Evolutionary conservation across 306 rosid species (phyloP), one percentile per base, ranked within the genome.

Genomic region (Myrica gale): DNA sequence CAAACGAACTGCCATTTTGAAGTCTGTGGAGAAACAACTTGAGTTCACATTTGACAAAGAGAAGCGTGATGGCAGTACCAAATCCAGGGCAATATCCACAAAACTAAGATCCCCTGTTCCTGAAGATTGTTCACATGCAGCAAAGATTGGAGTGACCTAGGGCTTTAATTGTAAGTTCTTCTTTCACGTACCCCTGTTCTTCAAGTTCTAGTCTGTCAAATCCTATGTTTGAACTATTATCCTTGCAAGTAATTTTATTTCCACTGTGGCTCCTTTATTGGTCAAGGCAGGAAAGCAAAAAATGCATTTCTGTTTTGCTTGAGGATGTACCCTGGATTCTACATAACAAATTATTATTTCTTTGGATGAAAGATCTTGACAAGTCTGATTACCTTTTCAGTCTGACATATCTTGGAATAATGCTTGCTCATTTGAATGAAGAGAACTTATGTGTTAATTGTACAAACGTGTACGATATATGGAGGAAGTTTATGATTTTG

Each of bases 1-100:
- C 82, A 90, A 88, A 76, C 80, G 97, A 76, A 95, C 93, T 74
- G 90, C 92, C 2, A 77, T 89, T 75, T 79, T 80, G 78, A 95
- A 89, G 87, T 92, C 98, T 32, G 96, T 95, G 80, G 98, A 95
- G 84, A 95, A 92, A 82, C 97, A 92, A 87, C 98, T 95, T 62
- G 87, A 88, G 54, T 89, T 95, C 76, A 76, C 91, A 17, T 90
- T 86, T 86, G 97, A 89, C 66, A 65, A 86, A 76, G 98, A 89
- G 82, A 86, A 78, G 82, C 71, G 68, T 69, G 89, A 83, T 37
- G 86, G 72, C 81, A 79, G 62, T 66, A 47, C 80, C 73, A 86
- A 78, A 69, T n/a, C 79, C 5, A 17, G 54, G 71, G 89, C 79
- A 76, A 63, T 81, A 48, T 70, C 91, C 80, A 71, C 83, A 23